Conservation (phyloP, 768 basidiomycete genomes). For the Pleurotus salmoneostramineus region DNA sequence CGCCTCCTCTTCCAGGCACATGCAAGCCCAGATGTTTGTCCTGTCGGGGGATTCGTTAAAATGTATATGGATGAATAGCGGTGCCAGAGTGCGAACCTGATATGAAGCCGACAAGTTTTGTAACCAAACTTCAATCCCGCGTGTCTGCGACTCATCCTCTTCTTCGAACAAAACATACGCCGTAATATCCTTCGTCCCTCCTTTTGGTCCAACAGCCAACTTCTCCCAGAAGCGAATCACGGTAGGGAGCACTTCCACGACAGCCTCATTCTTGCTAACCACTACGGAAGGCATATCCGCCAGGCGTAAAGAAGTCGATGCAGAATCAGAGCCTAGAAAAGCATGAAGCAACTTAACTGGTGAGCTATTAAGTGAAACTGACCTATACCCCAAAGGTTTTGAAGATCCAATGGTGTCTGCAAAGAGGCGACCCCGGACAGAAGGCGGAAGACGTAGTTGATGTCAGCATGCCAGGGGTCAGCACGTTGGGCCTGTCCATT, state of each 20-base stretch:
- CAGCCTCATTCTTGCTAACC: constrained; percentile 61
- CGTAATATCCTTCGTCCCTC: constrained; percentile 67
- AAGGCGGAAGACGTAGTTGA: constrained; percentile 37
- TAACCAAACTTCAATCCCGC: constrained; percentile 59
- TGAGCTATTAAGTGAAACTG: constrained; percentile 9
- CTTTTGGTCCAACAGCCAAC: constrained; percentile 65
- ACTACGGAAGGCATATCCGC: constrained; percentile 58
- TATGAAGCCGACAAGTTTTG: constrained; percentile 48
- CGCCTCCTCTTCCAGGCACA: constrained; percentile 44
- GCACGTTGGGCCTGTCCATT: constrained; percentile 15
- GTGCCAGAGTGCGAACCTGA: constrained; percentile 36
- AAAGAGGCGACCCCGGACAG: constrained; percentile 33
- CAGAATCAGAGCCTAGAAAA: constrained; percentile 4
- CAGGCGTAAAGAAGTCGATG: constrained; percentile 14
- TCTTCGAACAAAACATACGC: constrained; percentile 71
- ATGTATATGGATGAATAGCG: background rate
- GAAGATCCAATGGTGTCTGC: constrained; percentile 38
- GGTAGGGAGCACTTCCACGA: constrained; percentile 67
- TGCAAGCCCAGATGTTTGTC: constrained; percentile 59
- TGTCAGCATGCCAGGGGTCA: constrained; percentile 59
- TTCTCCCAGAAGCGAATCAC: constrained; percentile 86
- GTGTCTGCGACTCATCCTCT: constrained; percentile 40
- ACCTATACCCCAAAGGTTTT: constrained; percentile 39
- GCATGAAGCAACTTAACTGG: background rate
- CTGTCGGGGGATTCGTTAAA: constrained; percentile 27